Evolutionary conservation across 148 eudicot genomes (phyloP), one percentile per base, ranked within the genome.

Genomic region (Rhododendron molle): DNA sequence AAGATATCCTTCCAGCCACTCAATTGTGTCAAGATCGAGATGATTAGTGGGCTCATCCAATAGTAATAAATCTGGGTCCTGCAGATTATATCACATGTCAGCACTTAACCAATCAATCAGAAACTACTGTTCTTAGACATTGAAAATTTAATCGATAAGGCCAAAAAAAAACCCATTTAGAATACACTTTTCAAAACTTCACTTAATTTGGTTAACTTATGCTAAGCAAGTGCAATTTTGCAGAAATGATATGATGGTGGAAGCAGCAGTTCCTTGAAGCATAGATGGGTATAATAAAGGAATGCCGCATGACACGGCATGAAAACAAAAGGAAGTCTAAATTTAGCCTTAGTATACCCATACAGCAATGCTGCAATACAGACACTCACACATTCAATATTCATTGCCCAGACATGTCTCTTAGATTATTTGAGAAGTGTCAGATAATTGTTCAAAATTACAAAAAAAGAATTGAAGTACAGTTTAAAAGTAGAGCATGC

Each of bases 41-140:
- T 97, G 99, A 90, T 97, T 95, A 73, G 99, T 95, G 76, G 99
- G 99, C 80, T 97, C 99, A 93, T 97, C 99, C 90, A 95, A 86
- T 44, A 97, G 95, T 85, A 97, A 88, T 85, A 97, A 85, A 86
- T 97, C 98, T 23, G 98, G 99, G 83, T 95, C 96, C 99, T 97
- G 92, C 85, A 90, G 81, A 77, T 78, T 62, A 79, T 65, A 79
- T 56, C 80, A 80, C 52, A 52, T 49, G 73, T 88, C 74, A 77
- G 38, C 38, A 32, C 7, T 71, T 71, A 32, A 71, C 20, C 43
- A 28, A 86, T 73, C 85, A 28, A 38, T 52, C 78, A 73, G 30
- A 50, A 86, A 62, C 44, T 18, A 2, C 11, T 54, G 60, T 16
- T 16, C 9, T 52, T 28, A 49, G 13, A 81, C 44, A 26, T 28